Evolutionary conservation across 2,329 filamentous ascomycete genomes (phyloP).

Genomic region (Ophiosphaerella korrae): DNA sequence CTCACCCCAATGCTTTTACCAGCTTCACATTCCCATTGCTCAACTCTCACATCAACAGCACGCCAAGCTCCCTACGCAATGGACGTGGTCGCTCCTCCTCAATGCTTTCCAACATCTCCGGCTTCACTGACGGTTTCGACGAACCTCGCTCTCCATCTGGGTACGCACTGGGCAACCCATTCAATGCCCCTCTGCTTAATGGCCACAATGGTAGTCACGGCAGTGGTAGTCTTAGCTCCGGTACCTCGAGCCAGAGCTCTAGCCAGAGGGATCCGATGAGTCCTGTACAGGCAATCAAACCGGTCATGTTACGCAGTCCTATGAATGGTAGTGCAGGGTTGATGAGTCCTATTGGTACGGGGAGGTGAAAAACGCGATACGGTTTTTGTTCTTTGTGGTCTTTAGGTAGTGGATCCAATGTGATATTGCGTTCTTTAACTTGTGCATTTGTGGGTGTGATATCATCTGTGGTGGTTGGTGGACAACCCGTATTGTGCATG

Average conservation of each 20-base stretch:
- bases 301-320: slow-evolving; percentile 40
- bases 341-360: slow-evolving; percentile 38
- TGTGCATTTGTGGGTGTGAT: background rate
- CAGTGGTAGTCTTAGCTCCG: slow-evolving; percentile 55
- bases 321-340: slow-evolving; percentile 36
- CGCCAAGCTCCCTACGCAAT: slow-evolving; percentile 41
- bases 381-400: slow-evolving; percentile 29
- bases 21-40: slow-evolving; percentile 46
- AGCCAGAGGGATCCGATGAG: slow-evolving; percentile 48
- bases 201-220: slow-evolving; percentile 53
- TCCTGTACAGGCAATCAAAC: slow-evolving; percentile 41
- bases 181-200: slow-evolving; percentile 44
- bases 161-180: slow-evolving; percentile 42
- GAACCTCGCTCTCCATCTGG: slow-evolving; percentile 35
- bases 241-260: slow-evolving; percentile 46
- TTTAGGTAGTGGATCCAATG: slow-evolving; percentile 1
- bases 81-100: slow-evolving; percentile 56
- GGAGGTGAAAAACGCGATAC: slow-evolving; percentile 23
- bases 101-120: slow-evolving; percentile 58
- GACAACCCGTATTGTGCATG: no score
- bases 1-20: slow-evolving; percentile 40
- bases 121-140: slow-evolving; percentile 56
- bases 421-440: slow-evolving; percentile 1
- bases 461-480: background rate
- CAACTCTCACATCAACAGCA: slow-evolving; percentile 36